Evolutionary conservation across 331 rosid genomes (phyloP).

Genomic region (Ulmus americana): DNA sequence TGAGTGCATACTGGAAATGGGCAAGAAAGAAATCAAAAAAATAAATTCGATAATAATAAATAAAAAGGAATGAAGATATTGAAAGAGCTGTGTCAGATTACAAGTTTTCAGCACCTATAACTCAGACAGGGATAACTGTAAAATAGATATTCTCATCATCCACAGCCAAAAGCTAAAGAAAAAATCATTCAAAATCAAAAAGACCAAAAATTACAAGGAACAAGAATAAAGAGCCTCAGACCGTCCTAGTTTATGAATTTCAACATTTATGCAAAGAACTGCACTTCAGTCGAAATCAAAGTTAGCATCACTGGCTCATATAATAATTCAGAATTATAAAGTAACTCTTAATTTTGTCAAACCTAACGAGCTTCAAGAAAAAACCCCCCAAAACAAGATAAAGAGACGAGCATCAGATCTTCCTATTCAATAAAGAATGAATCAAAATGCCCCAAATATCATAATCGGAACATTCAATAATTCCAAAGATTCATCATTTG

Average conservation of each 20-base stretch:
- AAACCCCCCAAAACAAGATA: background rate
- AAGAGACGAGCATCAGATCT: conserved; percentile 64
- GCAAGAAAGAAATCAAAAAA: too few relatives aligned
- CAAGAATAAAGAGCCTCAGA: conserved; percentile 38
- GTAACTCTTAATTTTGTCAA: background rate
- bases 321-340: too few relatives aligned
- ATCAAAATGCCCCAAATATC: conserved; percentile 48
- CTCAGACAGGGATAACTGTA: conserved; percentile 71
- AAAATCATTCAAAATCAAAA: too few relatives aligned
- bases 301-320: conserved; percentile 36
- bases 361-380: too few relatives aligned
- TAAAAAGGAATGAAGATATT: too few relatives aligned
- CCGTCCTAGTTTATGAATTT: conserved; percentile 55
- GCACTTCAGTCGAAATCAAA: conserved; percentile 24
- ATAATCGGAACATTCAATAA: conserved; percentile 38
- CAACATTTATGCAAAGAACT: conserved; percentile 31
- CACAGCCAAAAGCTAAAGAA: conserved; percentile 6
- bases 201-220: background rate
- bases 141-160: conserved; percentile 33
- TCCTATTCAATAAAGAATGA: conserved; percentile 54
- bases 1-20: too few relatives aligned
- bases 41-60: too few relatives aligned
- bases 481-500: conserved; percentile 53
- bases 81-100: conserved; percentile 35
- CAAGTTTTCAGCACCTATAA: conserved; percentile 36